Conservation (phyloP, 441 rosid species). For the Gossypium davidsonii region DNA sequence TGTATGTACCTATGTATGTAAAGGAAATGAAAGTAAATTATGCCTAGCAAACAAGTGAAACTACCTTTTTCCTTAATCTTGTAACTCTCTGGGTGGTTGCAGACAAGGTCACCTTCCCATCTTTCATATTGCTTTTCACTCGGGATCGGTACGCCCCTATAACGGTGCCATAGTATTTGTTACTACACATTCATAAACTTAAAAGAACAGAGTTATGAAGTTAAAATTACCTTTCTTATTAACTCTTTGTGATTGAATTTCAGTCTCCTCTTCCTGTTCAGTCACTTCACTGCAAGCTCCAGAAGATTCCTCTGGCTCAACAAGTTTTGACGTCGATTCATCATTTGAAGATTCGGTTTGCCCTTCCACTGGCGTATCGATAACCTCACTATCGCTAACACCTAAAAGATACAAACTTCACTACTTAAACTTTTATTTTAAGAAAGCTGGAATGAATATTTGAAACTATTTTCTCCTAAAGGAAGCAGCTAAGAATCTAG, state of each 20-base stretch:
- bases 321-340: constrained; percentile 17
- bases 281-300: constrained; percentile 38
- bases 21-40: background rate
- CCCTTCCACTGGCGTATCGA: constrained; percentile 39
- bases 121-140: constrained; percentile 25
- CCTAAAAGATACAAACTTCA: constrained; percentile 4
- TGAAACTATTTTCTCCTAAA: background rate
- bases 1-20: background rate
- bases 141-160: constrained; percentile 29
- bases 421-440: background rate
- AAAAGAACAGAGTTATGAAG: background rate
- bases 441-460: background rate
- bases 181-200: background rate
- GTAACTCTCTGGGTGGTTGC: constrained; percentile 23
- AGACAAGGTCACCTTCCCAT: constrained; percentile 16
- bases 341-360: constrained; percentile 19
- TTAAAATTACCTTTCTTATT: constrained; percentile 26
- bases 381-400: constrained; percentile 49
- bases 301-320: constrained; percentile 31
- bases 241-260: constrained; percentile 29
- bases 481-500: background rate
- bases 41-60: background rate
- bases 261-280: constrained; percentile 29
- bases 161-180: constrained; percentile 6
- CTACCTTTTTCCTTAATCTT: constrained; percentile 35